Evolutionary conservation across 192 early-diverging fungal genomes (phyloP).

Genomic region (Coemansia umbellata): DNA sequence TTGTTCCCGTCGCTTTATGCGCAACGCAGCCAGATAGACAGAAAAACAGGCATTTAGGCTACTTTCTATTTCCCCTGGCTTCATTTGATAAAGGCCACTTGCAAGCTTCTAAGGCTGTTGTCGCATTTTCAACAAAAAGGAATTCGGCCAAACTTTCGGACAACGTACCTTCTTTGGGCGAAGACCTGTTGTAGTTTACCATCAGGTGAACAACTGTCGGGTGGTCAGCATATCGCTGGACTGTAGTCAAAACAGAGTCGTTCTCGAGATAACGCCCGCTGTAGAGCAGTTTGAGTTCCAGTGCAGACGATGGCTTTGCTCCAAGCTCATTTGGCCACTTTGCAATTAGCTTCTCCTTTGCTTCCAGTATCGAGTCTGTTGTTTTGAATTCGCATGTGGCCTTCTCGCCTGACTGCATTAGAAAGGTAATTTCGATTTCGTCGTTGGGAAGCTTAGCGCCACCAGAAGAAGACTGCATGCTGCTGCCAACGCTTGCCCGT

Average conservation of each 20-base stretch:
- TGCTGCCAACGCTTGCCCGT: slow-evolving; percentile 17
- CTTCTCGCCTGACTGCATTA: slow-evolving; percentile 32
- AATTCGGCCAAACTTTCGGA: too few relatives aligned
- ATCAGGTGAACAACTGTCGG: slow-evolving; percentile 21
- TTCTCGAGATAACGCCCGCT: slow-evolving; percentile 40
- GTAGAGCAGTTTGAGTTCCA: slow-evolving; percentile 40
- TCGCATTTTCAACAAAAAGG: too few relatives aligned
- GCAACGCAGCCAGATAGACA: too few relatives aligned
- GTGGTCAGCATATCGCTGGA: slow-evolving; percentile 10
- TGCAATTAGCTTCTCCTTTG: slow-evolving; percentile 28
- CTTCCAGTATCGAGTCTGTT: slow-evolving; percentile 27
- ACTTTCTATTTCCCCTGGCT: too few relatives aligned
- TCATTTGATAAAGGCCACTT: too few relatives aligned
- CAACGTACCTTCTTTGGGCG: slow-evolving; percentile 19
- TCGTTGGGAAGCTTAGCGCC: slow-evolving; percentile 5
- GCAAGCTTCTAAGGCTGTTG: too few relatives aligned
- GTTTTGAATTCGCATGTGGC: slow-evolving; percentile 15
- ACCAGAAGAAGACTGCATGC: slow-evolving; percentile 1
- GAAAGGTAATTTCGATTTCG: slow-evolving; percentile 25
- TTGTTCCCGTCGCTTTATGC: too few relatives aligned
- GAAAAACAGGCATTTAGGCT: too few relatives aligned
- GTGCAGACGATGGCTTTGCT: slow-evolving; percentile 16
- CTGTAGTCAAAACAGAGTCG: slow-evolving; percentile 14
- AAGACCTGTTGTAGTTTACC: slow-evolving; percentile 7
- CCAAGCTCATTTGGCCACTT: slow-evolving; percentile 42